Evolutionary conservation across 129 eudicot genomes (phyloP).

Genomic region (Heracleum sosnowskyi): DNA sequence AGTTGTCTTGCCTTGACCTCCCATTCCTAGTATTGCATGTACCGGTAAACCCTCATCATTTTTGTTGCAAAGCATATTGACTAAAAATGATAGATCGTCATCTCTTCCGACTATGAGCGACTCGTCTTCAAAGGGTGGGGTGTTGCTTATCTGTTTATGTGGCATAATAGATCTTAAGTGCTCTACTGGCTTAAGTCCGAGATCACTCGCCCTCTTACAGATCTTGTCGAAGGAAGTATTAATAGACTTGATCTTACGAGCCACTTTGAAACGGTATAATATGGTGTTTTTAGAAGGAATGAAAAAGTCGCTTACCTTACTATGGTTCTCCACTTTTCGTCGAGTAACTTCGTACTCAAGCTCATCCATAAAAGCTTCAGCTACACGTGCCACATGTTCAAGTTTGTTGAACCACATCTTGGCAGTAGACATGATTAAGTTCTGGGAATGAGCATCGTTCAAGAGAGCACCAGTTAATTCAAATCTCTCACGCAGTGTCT

Average conservation of each 20-base stretch:
- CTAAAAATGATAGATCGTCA: background rate
- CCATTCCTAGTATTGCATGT: background rate
- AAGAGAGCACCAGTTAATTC: background rate
- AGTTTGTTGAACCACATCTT: background rate
- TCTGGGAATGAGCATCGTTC: background rate
- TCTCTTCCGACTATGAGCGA: background rate
- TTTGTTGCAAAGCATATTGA: background rate
- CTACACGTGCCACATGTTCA: background rate
- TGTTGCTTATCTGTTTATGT: background rate
- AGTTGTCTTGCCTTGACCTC: conserved; percentile 3
- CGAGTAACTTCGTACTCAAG: background rate
- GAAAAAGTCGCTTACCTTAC: background rate
- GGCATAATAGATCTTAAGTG: background rate
- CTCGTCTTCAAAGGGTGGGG: background rate
- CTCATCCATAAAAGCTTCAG: background rate
- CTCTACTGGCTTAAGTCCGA: background rate
- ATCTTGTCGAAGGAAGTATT: background rate
- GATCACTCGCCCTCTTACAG: background rate
- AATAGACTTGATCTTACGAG: background rate
- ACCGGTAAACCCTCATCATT: background rate
- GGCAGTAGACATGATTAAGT: background rate
- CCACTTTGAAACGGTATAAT: background rate
- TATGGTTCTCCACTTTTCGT: background rate
- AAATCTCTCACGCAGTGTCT: background rate
- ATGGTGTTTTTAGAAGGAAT: background rate